Conservation (phyloP, 2,329 filamentous ascomycete genomes). For the Thielaviopsis ethacetica region DNA sequence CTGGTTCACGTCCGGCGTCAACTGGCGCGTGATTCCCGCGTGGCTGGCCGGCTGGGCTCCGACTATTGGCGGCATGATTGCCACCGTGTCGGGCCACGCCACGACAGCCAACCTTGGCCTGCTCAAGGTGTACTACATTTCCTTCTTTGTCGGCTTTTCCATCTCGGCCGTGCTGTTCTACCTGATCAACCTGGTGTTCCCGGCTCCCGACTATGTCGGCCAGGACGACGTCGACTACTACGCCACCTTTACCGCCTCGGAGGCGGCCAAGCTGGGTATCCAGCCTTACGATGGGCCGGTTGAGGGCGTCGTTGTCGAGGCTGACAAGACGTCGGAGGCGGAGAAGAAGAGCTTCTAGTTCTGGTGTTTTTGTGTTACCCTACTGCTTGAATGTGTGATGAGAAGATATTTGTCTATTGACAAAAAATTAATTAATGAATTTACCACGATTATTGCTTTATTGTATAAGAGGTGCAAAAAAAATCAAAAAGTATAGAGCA, state of each 20-base stretch:
- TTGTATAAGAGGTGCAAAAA: no score
- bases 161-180: slow-evolving; percentile 13
- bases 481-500: not conserved
- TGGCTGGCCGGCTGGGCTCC: slow-evolving; percentile 20
- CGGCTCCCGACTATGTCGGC: slow-evolving; percentile 23
- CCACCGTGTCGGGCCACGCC: slow-evolving; percentile 12
- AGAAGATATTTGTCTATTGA: not conserved
- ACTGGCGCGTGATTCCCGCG: slow-evolving; percentile 20
- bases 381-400: not conserved
- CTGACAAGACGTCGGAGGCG: not conserved
- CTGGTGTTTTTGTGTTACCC: not conserved
- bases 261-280: slow-evolving; percentile 25
- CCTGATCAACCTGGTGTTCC: slow-evolving; percentile 22
- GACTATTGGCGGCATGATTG: slow-evolving; percentile 16
- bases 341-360: slow-evolving; percentile 1
- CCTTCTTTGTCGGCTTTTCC: slow-evolving; percentile 12
- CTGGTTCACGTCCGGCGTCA: slow-evolving; percentile 21
- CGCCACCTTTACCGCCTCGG: slow-evolving; percentile 26
- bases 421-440: not conserved
- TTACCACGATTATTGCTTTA: no score
- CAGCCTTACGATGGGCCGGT: slow-evolving; percentile 14
- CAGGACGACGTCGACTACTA: slow-evolving; percentile 28
- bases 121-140: slow-evolving; percentile 11
- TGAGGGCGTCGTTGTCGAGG: not conserved
- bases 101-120: slow-evolving; percentile 10